Base-by-base conservation (phyloP, 75 land plant species). In the Picea glauca region DNA sequence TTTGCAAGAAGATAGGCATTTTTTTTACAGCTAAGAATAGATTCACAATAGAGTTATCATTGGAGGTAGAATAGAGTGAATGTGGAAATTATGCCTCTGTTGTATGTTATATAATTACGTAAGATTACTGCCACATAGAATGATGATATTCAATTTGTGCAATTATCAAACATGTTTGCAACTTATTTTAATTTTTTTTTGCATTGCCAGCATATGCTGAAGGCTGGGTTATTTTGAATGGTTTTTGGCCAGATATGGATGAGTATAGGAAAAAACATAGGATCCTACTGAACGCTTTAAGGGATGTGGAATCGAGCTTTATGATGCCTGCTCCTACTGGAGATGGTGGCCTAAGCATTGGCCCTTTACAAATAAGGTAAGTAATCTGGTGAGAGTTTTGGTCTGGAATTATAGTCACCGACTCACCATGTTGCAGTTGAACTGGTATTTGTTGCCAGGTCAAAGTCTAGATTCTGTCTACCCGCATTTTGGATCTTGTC, bases 311-410 rank as follows among this genome's bases (percentile, higher is more conserved):
- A 74, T 70, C 59, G n/a, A 82, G 84, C 62, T 82, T 82, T 61
- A 72, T 82, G n/a, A 79, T 82, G 81, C 84, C 84, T 46, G 84
- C 84, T 32, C 84, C 84, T 46, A 82, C 31, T 23, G 84, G 84
- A 68, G 84, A 82, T 60, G 82, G 81, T 58, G 84, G 84, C 65
- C 82, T 70, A 21, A 82, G 84, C 76, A 82, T 82, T 60, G 84
- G 84, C 30, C 84, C 84, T 50, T 75, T 82, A 18, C 84, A 82
- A 82, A 82, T 82, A 23, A 79, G 84, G 84, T 82, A 66, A 67
- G 21, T 60, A 6, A 60, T 60, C n/a, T 60, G 62, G 62, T 60
- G 62, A 60, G n/a, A 60, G 21, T 76, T 26, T 76, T 18, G n/a
- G 4, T 60, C 21, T 9, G 0, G n/a, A 60, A 60, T 60, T 60